Evolutionary conservation across 1,139 yeast genomes (phyloP).

Genomic region (Yamadazyma oceani): DNA sequence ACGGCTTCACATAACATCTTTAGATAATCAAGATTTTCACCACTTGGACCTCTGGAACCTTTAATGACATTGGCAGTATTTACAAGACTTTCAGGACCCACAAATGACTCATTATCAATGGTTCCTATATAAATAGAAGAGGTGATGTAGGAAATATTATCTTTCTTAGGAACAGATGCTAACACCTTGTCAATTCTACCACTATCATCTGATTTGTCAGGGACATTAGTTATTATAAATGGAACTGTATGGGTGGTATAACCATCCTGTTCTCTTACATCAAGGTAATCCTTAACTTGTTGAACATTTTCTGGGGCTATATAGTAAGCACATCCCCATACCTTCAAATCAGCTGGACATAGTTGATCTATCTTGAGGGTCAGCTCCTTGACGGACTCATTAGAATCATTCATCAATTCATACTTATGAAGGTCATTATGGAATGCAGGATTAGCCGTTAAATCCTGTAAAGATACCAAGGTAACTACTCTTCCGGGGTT

Average conservation of each 20-base stretch:
- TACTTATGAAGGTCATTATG: constrained; percentile 46
- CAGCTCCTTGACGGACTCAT: constrained; percentile 8
- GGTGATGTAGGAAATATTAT: constrained; percentile 43
- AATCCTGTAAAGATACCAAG: constrained; percentile 57
- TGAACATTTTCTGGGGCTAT: constrained; percentile 65
- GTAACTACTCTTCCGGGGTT: constrained; percentile 89
- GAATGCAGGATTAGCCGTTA: constrained; percentile 41
- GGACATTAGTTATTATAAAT: constrained; percentile 50
- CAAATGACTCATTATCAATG: constrained; percentile 72
- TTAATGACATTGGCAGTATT: constrained; percentile 63
- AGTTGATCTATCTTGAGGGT: constrained; percentile 20
- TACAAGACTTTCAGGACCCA: constrained; percentile 70
- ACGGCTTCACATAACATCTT: constrained; percentile 54
- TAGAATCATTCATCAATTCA: constrained; percentile 25
- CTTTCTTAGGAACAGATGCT: constrained; percentile 20
- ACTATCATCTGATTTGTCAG: constrained; percentile 16
- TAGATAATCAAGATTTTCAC: constrained; percentile 74
- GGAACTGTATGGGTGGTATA: constrained; percentile 71
- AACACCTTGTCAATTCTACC: constrained; percentile 15
- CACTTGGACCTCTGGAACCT: constrained; percentile 72
- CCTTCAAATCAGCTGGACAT: constrained; percentile 48
- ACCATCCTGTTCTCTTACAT: constrained; percentile 86
- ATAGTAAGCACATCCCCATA: constrained; percentile 82
- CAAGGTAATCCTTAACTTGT: constrained; percentile 67
- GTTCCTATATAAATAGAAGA: constrained; percentile 84